Conservation (phyloP, 257 asterid genomes). For the Nemophila menziesii region DNA sequence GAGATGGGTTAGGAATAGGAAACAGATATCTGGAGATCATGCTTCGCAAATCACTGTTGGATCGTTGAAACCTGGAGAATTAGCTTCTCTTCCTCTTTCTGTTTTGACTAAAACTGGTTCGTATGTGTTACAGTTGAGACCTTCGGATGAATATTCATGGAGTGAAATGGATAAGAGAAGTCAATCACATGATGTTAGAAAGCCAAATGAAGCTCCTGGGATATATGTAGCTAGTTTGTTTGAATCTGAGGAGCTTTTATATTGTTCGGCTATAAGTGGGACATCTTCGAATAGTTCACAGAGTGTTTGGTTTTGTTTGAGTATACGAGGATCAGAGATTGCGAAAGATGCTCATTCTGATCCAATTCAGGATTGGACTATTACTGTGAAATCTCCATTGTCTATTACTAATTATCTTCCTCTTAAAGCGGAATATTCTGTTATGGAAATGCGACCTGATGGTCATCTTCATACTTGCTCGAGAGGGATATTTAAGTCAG, state of each 20-base stretch:
- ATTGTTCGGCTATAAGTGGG: constrained; percentile 53
- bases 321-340: constrained; percentile 70
- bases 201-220: constrained; percentile 33
- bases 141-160: constrained; percentile 65
- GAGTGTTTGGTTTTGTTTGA: constrained; percentile 79
- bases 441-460: constrained; percentile 76
- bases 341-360: constrained; percentile 55
- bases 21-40: constrained; percentile 23
- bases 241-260: constrained; percentile 57
- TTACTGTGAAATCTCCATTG: constrained; percentile 66
- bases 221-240: constrained; percentile 55
- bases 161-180: constrained; percentile 48
- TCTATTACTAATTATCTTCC: constrained; percentile 76
- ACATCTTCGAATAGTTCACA: constrained; percentile 52
- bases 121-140: constrained; percentile 59
- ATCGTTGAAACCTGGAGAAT: constrained; percentile 68
- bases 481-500: constrained; percentile 71
- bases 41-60: constrained; percentile 46
- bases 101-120: constrained; percentile 42
- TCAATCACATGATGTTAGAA: constrained; percentile 35
- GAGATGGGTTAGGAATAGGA: constrained; percentile 78
- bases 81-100: constrained; percentile 62
- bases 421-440: constrained; percentile 72
- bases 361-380: constrained; percentile 76
- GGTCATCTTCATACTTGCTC: constrained; percentile 73